phyloP scores from a whole-genome alignment of 75 land plant genomes.

The Azolla pinnata region DNA sequence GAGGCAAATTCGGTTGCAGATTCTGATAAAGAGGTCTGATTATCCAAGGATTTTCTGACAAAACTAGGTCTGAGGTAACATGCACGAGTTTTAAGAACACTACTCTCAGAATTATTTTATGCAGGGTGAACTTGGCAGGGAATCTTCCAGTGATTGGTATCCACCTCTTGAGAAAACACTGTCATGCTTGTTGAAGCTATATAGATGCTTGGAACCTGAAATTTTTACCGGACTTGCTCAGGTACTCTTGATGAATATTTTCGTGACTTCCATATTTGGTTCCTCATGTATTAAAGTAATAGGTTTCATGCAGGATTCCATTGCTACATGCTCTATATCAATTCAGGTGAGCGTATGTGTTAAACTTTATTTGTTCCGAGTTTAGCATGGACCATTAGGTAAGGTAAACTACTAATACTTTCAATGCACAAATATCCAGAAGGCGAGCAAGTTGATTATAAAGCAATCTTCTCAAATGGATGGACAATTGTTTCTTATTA shows the following conservation, averaged over 20 bases:
- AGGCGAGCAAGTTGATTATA: constrained; percentile 70
- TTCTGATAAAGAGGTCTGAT: too few species aligned
- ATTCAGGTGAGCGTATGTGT: constrained; percentile 79
- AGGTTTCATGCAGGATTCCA: constrained; percentile 70
- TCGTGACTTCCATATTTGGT: not conserved
- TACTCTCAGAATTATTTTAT: too few species aligned
- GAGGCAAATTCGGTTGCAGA: not conserved
- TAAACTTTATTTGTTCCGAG: too few species aligned
- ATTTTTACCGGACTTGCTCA: constrained; percentile 97
- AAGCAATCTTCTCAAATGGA: constrained; percentile 78
- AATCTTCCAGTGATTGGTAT: constrained; percentile 53
- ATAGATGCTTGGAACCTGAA: constrained; percentile 73
- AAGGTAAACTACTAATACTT: not conserved
- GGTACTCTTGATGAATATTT: constrained; percentile 24
- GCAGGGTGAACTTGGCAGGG: constrained; percentile 51
- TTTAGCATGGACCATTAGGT: too few species aligned
- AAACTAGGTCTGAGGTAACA: too few species aligned
- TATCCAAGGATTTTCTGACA: too few species aligned
- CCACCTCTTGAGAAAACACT: constrained; percentile 88
- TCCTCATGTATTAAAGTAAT: too few species aligned
- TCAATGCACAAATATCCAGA: constrained; percentile 27
- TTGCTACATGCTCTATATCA: constrained; percentile 71
- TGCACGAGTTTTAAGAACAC: too few species aligned
- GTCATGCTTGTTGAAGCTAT: constrained; percentile 76
- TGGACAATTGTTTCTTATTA: constrained; percentile 92